Conservation (phyloP, 2,329 filamentous ascomycete genomes). For the Cytospora mali region DNA sequence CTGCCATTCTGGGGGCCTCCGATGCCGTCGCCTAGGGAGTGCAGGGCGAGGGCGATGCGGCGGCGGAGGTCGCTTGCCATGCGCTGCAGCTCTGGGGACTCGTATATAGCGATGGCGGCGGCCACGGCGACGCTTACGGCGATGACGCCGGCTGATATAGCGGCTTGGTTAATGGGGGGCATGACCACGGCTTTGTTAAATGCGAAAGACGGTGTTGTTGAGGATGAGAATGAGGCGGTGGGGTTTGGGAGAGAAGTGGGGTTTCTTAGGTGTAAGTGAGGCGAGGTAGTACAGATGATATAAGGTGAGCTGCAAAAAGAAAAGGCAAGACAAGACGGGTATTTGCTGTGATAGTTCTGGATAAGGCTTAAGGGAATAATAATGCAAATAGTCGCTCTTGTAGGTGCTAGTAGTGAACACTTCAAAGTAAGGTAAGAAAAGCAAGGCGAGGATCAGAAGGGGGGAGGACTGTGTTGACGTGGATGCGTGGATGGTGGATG, state of each 20-base stretch:
- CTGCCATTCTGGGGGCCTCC: constrained; percentile 43
- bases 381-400: background rate
- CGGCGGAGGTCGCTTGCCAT: constrained; percentile 64
- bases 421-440: background rate
- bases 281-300: background rate
- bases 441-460: constrained; percentile 5
- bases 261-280: constrained; percentile 25
- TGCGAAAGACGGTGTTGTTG: constrained; percentile 1
- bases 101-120: constrained; percentile 63
- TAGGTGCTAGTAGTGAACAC: background rate
- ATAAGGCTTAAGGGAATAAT: background rate
- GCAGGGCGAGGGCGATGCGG: constrained; percentile 61
- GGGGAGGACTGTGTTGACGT: constrained; percentile 1
- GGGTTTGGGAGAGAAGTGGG: constrained; percentile 12
- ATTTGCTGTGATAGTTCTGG: background rate
- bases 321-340: background rate
- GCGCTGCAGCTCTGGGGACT: constrained; percentile 64
- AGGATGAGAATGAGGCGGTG: constrained; percentile 18
- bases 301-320: background rate
- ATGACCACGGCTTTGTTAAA: constrained; percentile 43
- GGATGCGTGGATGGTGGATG: background rate
- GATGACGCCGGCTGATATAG: constrained; percentile 60
- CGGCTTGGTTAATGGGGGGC: constrained; percentile 59
- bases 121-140: constrained; percentile 60
- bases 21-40: constrained; percentile 61